A percentile compares a stretch with the other conserved stretches of the same genome.
Evolutionary conservation across 768 basidiomycete species (phyloP).

Genomic region (Pleurotus cornucopiae): DNA sequence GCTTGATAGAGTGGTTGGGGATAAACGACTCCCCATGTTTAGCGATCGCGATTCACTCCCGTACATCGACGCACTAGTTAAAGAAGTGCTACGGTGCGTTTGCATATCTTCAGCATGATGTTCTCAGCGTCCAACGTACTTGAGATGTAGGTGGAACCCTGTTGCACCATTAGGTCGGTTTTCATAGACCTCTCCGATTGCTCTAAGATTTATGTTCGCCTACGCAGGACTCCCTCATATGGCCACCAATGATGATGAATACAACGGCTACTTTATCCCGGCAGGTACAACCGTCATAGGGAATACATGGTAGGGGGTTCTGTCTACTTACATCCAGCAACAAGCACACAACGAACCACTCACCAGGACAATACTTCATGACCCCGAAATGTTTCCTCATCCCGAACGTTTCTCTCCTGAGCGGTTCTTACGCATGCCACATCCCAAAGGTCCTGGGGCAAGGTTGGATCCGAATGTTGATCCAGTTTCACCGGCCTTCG

Average conservation of each 20-base stretch:
- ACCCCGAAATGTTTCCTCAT: conserved; percentile 25
- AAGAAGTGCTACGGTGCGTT: conserved; percentile 21
- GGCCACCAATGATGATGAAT: conserved; percentile 24
- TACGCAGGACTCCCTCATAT: conserved; percentile 21
- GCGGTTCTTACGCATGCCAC: conserved; percentile 16
- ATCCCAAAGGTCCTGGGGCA: not conserved
- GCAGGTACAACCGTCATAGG: conserved; percentile 24
- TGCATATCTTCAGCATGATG: not conserved
- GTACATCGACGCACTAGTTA: conserved; percentile 23
- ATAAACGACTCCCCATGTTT: conserved; percentile 23
- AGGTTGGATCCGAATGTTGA: not conserved
- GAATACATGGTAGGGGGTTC: conserved; percentile 22
- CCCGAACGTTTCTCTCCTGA: conserved; percentile 27
- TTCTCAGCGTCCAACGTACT: not conserved
- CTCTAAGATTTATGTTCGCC: not conserved
- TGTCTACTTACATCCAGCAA: too few relatives aligned
- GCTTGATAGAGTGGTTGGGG: conserved; percentile 25
- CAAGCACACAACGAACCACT: not conserved
- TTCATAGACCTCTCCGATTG: not conserved
- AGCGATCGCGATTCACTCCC: conserved; percentile 24
- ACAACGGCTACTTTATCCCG: conserved; percentile 30
- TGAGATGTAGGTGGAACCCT: conserved; percentile 8
- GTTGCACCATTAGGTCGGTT: conserved; percentile 16
- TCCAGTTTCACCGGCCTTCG: conserved; percentile 4
- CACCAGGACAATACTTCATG: conserved; percentile 28